Conservation (phyloP, 805 yeast species). For the Metschnikowia gruessii region DNA sequence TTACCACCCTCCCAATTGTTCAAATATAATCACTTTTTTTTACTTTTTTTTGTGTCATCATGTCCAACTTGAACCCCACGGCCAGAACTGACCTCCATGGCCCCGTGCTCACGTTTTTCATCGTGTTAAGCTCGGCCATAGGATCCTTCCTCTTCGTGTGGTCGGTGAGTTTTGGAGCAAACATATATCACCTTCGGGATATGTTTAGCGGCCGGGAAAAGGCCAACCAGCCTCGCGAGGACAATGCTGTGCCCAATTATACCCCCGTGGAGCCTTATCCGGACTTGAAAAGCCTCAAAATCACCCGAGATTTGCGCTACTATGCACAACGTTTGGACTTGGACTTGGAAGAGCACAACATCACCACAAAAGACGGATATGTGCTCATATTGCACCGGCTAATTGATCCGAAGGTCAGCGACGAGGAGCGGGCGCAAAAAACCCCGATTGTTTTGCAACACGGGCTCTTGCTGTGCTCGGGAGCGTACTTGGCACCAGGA, state of each 20-base stretch:
- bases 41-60: neutral
- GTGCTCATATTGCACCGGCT: slow-evolving; percentile 63
- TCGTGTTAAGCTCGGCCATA: slow-evolving; percentile 26
- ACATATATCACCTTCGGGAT: slow-evolving; percentile 31
- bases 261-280: slow-evolving; percentile 36
- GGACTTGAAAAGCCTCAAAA: slow-evolving; percentile 31
- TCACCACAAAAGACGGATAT: slow-evolving; percentile 80
- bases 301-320: slow-evolving; percentile 51
- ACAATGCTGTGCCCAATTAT: slow-evolving; percentile 24
- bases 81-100: slow-evolving; percentile 20
- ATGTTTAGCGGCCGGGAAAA: slow-evolving; percentile 30
- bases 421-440: slow-evolving; percentile 28
- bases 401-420: slow-evolving; percentile 44
- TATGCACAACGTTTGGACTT: slow-evolving; percentile 64
- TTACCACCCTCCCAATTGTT: too few relatives aligned
- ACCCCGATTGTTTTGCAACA: slow-evolving; percentile 77
- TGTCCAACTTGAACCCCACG: slow-evolving; percentile 13
- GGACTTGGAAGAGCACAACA: slow-evolving; percentile 53
- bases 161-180: slow-evolving; percentile 26
- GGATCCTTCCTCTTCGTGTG: slow-evolving; percentile 30
- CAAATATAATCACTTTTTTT: too few relatives aligned
- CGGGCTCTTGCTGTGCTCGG: slow-evolving; percentile 85
- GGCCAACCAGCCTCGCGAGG: slow-evolving; percentile 24
- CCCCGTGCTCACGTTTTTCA: slow-evolving; percentile 19
- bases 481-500: slow-evolving; percentile 83